These are phyloP conservation scores for Annulohypoxylon bovei DNA, from an alignment of 495 filamentous ascomycete genomes.

Conservation along the genomic window DNA sequence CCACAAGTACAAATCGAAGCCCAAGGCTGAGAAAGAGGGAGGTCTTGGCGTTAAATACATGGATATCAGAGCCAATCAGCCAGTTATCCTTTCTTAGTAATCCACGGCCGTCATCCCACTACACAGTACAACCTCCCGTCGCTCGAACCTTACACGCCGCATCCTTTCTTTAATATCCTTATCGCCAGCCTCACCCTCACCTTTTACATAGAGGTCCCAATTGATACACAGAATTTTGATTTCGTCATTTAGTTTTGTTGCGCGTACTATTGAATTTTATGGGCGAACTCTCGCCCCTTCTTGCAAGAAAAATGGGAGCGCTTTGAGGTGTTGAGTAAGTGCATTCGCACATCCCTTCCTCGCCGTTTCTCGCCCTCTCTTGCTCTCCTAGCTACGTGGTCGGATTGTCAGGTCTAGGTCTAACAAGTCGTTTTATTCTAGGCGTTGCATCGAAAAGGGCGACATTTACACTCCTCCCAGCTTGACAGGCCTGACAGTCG, in stretches of 20 bases:
- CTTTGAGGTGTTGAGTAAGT: conserved; percentile 45
- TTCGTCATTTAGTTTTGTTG: neutral
- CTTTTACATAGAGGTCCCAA: conserved; percentile 21
- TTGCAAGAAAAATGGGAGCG: conserved; percentile 45
- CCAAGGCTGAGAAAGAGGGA: conserved; percentile 32
- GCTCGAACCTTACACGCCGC: conserved; percentile 18
- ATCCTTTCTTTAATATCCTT: conserved; percentile 29
- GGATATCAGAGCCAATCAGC: conserved; percentile 19
- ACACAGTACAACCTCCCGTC: conserved; percentile 28
- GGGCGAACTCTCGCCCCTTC: conserved; percentile 39
- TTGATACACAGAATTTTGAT: conserved; percentile 24
- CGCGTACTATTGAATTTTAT: conserved; percentile 31
- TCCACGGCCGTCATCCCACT: conserved; percentile 46
- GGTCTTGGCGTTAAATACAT: conserved; percentile 15
- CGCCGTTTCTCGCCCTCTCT: neutral
- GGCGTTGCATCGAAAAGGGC: conserved; percentile 39
- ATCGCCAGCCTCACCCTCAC: conserved; percentile 34
- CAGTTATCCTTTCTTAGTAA: conserved; percentile 24
- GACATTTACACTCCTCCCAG: conserved; percentile 29
- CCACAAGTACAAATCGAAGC: neutral
- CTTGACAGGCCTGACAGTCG: neutral
- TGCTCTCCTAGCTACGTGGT: conserved; percentile 2
- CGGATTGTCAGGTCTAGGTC: neutral
- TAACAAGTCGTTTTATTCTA: conserved; percentile 8
- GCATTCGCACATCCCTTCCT: conserved; percentile 7